Evolutionary conservation across 2,329 filamentous ascomycete species (phyloP).

Genomic region (Calonectria crousiana): DNA sequence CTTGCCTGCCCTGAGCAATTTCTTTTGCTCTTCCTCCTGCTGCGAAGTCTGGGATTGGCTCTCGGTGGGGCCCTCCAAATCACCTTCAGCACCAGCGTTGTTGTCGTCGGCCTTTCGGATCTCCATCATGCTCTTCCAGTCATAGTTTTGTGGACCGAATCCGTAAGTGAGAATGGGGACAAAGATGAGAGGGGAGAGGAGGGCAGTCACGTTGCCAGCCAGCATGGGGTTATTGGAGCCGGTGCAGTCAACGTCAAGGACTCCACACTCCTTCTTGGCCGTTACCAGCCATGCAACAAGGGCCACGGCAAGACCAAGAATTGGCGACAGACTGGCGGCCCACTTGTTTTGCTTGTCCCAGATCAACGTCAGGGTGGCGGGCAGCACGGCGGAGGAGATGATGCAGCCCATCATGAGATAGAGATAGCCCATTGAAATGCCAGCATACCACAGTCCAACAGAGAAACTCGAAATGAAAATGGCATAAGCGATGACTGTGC

Average conservation of each 20-base stretch:
- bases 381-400: conserved; percentile 86
- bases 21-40: conserved; percentile 53
- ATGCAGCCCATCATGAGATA: conserved; percentile 94
- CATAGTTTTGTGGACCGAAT: conserved; percentile 75
- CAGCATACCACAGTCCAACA: conserved; percentile 79
- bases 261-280: conserved; percentile 72
- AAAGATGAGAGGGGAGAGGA: conserved; percentile 81
- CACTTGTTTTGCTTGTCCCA: conserved; percentile 84
- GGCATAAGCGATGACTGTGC: conserved; percentile 77
- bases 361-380: conserved; percentile 82
- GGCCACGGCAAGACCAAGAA: conserved; percentile 74
- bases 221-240: conserved; percentile 90
- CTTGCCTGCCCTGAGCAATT: conserved; percentile 66
- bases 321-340: conserved; percentile 76
- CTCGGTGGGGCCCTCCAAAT: conserved; percentile 25
- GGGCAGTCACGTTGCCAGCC: conserved; percentile 85
- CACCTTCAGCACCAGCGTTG: conserved; percentile 65
- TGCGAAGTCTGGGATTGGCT: conserved; percentile 40
- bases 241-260: conserved; percentile 78
- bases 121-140: conserved; percentile 85
- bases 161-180: conserved; percentile 80
- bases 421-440: conserved; percentile 88
- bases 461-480: conserved; percentile 83
- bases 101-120: conserved; percentile 86
- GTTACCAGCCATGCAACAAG: conserved; percentile 83